phyloP scores from a whole-genome alignment of 2,329 filamentous ascomycete genomes.

The Trichoderma semiorbis region DNA sequence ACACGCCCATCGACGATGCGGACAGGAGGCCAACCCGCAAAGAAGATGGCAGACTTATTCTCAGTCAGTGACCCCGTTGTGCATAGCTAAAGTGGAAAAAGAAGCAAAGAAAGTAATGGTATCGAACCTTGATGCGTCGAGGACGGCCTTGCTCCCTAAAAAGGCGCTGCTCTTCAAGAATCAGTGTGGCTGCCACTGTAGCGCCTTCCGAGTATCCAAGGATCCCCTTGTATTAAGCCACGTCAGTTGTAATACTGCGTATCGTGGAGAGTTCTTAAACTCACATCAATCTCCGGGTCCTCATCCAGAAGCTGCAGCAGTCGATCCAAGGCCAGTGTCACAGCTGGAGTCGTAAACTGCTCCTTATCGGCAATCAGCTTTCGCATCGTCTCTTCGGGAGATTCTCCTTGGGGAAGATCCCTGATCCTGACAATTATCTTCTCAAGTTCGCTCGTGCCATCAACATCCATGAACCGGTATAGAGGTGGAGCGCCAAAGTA shows the following conservation, averaged over 20 bases:
- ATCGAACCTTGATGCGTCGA: conserved; percentile 36
- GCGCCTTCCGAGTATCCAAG: conserved; percentile 61
- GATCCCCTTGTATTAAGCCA: conserved; percentile 38
- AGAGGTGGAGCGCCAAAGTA: conserved; percentile 56
- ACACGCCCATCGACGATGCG: conserved; percentile 37
- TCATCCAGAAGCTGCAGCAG: conserved; percentile 45
- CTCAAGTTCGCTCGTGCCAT: conserved; percentile 41
- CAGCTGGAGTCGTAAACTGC: conserved; percentile 19
- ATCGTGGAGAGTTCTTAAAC: not conserved
- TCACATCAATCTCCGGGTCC: conserved; percentile 31
- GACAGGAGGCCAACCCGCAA: conserved; percentile 53
- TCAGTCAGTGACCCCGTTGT: not conserved
- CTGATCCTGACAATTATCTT: conserved; percentile 50
- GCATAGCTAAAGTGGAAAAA: not conserved
- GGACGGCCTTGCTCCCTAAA: conserved; percentile 30
- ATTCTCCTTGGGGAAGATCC: conserved; percentile 50
- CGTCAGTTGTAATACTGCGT: not conserved
- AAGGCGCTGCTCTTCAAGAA: conserved; percentile 48
- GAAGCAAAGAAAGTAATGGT: conserved; percentile 11
- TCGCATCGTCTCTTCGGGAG: conserved; percentile 54
- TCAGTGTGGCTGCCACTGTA: conserved; percentile 49
- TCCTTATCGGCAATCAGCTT: conserved; percentile 40
- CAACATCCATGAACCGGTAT: conserved; percentile 52
- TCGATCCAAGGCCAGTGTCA: conserved; percentile 21
- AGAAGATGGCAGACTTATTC: conserved; percentile 46